Evolutionary conservation across 208 protist species (phyloP), one percentile per base, ranked within the genome.

Genomic region (Blastocrithidia nonstop): DNA sequence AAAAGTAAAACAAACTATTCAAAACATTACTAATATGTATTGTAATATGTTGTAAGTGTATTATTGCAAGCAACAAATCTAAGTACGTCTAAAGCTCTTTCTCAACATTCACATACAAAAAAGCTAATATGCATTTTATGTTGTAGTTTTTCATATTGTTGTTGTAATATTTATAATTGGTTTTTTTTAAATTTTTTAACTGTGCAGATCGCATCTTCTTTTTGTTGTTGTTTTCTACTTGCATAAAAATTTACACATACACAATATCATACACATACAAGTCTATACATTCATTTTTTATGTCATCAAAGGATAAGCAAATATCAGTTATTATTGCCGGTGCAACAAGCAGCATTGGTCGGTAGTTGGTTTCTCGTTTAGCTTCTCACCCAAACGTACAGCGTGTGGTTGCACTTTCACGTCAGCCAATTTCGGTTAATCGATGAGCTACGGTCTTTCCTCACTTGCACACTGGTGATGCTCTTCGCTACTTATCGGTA

Each of bases 271-370:
- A 16, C n/a, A 38, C 25, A 38, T 28, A 51, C 15, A 44, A 20
- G 33, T 26, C 7, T 38, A 38, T 13, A 22, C 21, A 13, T 21
- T 25, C 20, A 31, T 16, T 45, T 11, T 15, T 45, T 2, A 64
- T 50, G 53, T 45, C 42, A 0, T 36, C 55, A 1, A 76, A 78
- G 32, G 63, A 57, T 4, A 62, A 60, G 25, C 70, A 69, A 32
- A 58, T 70, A 1, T 78, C 71, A 20, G 64, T 81, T 8, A 66
- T 79, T 17, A 43, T 81, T 19, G 76, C 68, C n/a, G 68, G 71
- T 11, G 71, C 68, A 11, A 86, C 64, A 4, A 65, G 67, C 16
- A 77, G 46, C 39, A 63, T 55, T 6, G 71, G 76, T 0, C 54
- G 72, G 21, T 60, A 86, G 11, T 48, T 81, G 4, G 76, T 86